phyloP scores from a whole-genome alignment of 306 rosid genomes.

The Casuarina equisetifolia region DNA sequence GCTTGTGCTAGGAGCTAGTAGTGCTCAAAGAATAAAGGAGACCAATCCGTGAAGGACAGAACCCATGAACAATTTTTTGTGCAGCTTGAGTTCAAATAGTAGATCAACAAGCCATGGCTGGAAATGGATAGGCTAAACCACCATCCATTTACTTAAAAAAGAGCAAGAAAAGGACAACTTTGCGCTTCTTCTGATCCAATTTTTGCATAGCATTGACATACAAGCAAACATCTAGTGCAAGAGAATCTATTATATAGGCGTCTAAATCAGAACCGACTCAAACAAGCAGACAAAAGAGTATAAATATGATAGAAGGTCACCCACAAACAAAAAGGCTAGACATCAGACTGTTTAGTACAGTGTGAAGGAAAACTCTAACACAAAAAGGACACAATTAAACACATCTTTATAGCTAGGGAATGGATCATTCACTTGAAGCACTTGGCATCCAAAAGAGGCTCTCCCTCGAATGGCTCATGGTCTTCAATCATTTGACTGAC shows the following conservation, averaged over 20 bases:
- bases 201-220: background rate
- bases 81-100: no score
- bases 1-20: no score
- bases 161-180: background rate
- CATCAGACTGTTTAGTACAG: background rate
- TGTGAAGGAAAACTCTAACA: slow-evolving; percentile 15
- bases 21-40: no score
- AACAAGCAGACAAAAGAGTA: background rate
- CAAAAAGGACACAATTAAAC: slow-evolving; percentile 18
- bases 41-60: no score
- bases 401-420: background rate
- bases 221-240: background rate
- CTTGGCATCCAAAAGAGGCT: slow-evolving; percentile 77
- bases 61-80: no score
- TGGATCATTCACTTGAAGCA: slow-evolving; percentile 62
- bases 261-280: slow-evolving; percentile 4
- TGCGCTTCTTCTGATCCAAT: background rate
- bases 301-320: background rate
- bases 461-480: slow-evolving; percentile 79
- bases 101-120: no score
- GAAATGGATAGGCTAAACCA: no score
- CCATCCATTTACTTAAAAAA: background rate
- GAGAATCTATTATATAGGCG: background rate
- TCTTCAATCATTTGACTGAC: slow-evolving; percentile 84
- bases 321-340: slow-evolving; percentile 7